phyloP scores from a whole-genome alignment of 1,284 basidiomycete species.

The Paramarasmius palmivorus region DNA sequence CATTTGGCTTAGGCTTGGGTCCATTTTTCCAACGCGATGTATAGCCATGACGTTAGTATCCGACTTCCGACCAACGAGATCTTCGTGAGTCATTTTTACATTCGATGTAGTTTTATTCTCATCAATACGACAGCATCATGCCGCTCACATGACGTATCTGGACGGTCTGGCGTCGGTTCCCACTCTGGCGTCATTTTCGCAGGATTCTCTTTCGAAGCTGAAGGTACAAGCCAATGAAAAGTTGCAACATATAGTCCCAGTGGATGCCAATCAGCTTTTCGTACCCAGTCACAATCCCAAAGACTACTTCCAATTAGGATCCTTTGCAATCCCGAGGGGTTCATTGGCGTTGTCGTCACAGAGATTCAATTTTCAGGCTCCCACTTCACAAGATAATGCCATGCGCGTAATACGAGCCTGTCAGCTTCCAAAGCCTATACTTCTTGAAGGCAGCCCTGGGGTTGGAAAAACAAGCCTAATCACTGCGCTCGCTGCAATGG shows the following conservation, averaged over 20 bases:
- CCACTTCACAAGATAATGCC: conserved; percentile 88
- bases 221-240: conserved; percentile 48
- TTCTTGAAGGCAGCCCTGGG: conserved; percentile 97
- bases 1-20: conserved; percentile 83
- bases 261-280: conserved; percentile 30
- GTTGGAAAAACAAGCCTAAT: conserved; percentile 99
- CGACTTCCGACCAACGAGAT: conserved; percentile 50
- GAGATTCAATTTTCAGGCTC: conserved; percentile 85
- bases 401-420: conserved; percentile 90
- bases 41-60: conserved; percentile 32
- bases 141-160: conserved; percentile 83
- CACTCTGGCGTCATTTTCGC: conserved; percentile 60
- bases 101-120: conserved; percentile 1
- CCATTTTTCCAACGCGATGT: conserved; percentile 76
- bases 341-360: conserved; percentile 34
- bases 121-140: conserved; percentile 66
- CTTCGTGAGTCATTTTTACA: conserved; percentile 59
- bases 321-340: conserved; percentile 76
- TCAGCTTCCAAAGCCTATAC: conserved; percentile 88
- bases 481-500: conserved; percentile 81
- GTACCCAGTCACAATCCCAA: conserved; percentile 35
- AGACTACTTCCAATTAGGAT: conserved; percentile 63
- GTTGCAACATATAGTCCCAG: conserved; percentile 54
- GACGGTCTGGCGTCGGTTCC: conserved; percentile 83
- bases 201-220: conserved; percentile 46